Conservation (phyloP, 306 rosid species). For the Abrus precatorius region DNA sequence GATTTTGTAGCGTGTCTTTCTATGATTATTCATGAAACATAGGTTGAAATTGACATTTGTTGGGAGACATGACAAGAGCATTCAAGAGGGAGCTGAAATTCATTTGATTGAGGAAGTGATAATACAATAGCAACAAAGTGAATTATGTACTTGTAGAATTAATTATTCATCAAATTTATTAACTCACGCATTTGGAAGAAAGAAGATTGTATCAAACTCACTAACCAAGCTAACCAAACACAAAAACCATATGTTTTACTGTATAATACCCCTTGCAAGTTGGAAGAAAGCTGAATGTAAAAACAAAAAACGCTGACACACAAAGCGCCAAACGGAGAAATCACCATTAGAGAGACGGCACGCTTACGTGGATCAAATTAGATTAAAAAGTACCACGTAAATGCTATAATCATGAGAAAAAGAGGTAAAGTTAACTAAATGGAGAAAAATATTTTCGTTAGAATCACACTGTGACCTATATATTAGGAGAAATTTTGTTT, state of each 20-base stretch:
- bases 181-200: background rate
- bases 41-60: no score
- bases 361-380: no score
- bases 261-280: background rate
- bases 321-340: no score
- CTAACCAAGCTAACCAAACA: background rate
- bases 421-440: background rate
- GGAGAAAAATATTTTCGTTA: no score
- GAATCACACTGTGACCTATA: no score
- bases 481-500: background rate
- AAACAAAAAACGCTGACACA: background rate
- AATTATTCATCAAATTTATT: background rate
- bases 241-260: background rate
- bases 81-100: no score
- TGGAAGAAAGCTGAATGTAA: background rate
- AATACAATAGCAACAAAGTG: background rate
- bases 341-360: no score
- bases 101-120: slow-evolving; percentile 2
- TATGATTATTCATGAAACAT: no score
- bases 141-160: background rate
- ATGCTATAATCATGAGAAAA: no score
- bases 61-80: no score
- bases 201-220: background rate
- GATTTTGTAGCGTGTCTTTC: background rate
- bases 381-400: no score